Conservation (phyloP, 805 yeast genomes). For the Starmera caribaea region DNA sequence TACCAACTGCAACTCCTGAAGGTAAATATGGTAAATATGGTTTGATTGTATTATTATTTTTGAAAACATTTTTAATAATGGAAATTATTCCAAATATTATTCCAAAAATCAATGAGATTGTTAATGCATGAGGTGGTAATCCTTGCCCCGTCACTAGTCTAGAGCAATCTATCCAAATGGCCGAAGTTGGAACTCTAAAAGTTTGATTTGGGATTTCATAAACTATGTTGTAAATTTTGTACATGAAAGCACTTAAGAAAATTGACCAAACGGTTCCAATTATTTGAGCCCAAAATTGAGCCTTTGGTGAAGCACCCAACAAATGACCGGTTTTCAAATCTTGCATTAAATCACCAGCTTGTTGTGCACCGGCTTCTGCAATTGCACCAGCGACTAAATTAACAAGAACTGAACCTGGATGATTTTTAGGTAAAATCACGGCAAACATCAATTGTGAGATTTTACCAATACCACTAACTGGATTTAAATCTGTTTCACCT, state of each 20-base stretch:
- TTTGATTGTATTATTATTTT: conserved; percentile 25
- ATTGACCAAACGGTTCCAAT: conserved; percentile 85
- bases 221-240: conserved; percentile 68
- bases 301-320: conserved; percentile 84
- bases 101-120: conserved; percentile 53
- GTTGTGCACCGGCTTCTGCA: conserved; percentile 98
- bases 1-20: conserved; percentile 94
- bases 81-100: conserved; percentile 60
- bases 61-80: conserved; percentile 48
- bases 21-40: conserved; percentile 56
- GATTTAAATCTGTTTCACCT: conserved; percentile 95
- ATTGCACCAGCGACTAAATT: conserved; percentile 93
- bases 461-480: conserved; percentile 95
- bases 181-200: conserved; percentile 89
- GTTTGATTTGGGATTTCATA: conserved; percentile 78
- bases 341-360: conserved; percentile 97
- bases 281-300: conserved; percentile 85
- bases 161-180: conserved; percentile 95
- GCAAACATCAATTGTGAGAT: conserved; percentile 87
- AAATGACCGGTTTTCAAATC: conserved; percentile 92
- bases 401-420: conserved; percentile 74
- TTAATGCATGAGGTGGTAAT: conserved; percentile 68
- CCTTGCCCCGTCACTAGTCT: conserved; percentile 87
- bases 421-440: conserved; percentile 57
- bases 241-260: conserved; percentile 70